phyloP scores from a whole-genome alignment of 164 flowering plant genomes.

The Houttuynia cordata region DNA sequence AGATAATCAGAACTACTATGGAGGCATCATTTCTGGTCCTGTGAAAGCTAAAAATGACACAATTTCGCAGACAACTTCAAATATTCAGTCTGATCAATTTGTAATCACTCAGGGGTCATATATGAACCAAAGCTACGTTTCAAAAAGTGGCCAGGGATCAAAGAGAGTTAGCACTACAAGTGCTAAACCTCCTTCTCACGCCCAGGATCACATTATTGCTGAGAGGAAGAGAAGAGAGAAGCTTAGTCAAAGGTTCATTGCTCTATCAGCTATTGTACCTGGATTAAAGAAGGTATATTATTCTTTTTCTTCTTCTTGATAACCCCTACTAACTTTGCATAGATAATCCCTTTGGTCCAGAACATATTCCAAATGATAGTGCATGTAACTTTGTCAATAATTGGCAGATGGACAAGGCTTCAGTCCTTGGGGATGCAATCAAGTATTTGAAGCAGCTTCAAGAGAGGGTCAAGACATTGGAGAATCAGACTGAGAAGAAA shows the following conservation, averaged over 20 bases:
- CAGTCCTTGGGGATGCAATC: constrained; percentile 82
- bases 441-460: constrained; percentile 80
- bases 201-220: constrained; percentile 41
- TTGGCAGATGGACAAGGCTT: constrained; percentile 82
- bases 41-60: constrained; percentile 6
- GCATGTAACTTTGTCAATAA: neutral
- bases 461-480: constrained; percentile 59
- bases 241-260: constrained; percentile 40
- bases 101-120: constrained; percentile 21
- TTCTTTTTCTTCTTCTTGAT: neutral
- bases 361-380: neutral
- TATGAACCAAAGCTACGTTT: constrained; percentile 20
- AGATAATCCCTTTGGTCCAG: neutral
- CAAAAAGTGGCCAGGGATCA: constrained; percentile 24
- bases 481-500: constrained; percentile 54
- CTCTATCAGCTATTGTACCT: constrained; percentile 40
- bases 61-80: constrained; percentile 1
- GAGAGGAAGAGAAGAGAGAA: constrained; percentile 53
- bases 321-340: neutral
- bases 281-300: constrained; percentile 54
- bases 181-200: constrained; percentile 13
- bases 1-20: constrained; percentile 5
- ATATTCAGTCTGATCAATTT: constrained; percentile 17
- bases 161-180: constrained; percentile 18
- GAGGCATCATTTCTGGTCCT: constrained; percentile 1